Conservation (phyloP, 164 flowering plant genomes). For the Nelumbo lutea region DNA sequence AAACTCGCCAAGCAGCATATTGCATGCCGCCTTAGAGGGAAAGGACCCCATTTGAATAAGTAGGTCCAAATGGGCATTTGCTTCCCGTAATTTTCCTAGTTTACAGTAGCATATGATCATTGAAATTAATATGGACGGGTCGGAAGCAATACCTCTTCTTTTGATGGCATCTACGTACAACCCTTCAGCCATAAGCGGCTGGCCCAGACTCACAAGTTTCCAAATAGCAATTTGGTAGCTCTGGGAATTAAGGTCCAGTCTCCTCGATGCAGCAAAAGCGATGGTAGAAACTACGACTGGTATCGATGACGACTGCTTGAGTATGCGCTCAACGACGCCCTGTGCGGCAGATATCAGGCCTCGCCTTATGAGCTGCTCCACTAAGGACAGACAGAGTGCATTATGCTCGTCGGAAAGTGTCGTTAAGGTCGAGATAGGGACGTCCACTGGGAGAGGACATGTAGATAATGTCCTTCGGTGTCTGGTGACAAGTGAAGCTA, state of each 20-base stretch:
- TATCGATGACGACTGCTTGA: constrained; percentile 19
- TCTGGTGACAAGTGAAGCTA: background rate
- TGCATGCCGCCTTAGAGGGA: constrained; percentile 29
- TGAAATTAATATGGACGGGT: constrained; percentile 29
- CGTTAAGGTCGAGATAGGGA: constrained; percentile 9
- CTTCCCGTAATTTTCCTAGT: constrained; percentile 44
- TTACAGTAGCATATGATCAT: constrained; percentile 47
- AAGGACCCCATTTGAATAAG: constrained; percentile 14
- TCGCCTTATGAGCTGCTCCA: constrained; percentile 27
- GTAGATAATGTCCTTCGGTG: constrained; percentile 9
- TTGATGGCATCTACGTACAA: constrained; percentile 22
- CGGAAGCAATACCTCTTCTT: constrained; percentile 29
- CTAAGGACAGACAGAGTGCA: constrained; percentile 28
- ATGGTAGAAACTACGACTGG: constrained; percentile 23
- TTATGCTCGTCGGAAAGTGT: constrained; percentile 21
- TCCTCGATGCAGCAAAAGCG: constrained; percentile 30
- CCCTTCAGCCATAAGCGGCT: constrained; percentile 29
- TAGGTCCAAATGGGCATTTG: constrained; percentile 28
- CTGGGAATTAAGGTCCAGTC: constrained; percentile 30
- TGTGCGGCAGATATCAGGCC: constrained; percentile 37
- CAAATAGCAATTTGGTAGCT: constrained; percentile 20
- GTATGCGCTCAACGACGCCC: constrained; percentile 32
- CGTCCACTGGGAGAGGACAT: constrained; percentile 25
- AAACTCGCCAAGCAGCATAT: constrained; percentile 28
- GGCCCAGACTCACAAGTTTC: constrained; percentile 29